Base-by-base conservation (phyloP, 345 rosid genomes). In the Balakata baccata region DNA sequence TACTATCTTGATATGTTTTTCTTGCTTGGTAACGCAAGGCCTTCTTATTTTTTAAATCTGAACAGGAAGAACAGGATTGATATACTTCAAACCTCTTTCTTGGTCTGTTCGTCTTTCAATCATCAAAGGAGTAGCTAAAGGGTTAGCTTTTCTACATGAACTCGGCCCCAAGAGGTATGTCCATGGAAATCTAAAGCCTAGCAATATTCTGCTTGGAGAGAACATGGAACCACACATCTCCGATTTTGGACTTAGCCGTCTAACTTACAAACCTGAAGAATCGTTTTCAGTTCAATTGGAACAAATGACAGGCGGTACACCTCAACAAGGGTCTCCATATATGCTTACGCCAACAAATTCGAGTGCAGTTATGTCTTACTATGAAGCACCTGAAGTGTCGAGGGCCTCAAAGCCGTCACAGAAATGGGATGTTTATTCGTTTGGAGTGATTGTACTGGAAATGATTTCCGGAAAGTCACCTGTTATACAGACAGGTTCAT, bases 391-490 rank as follows among this genome's bases (percentile, higher is more conserved):
- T 11, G 79, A 80, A 74, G 73, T 68, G 13, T 41, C 73, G 4
- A 71, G 63, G 72, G 17, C 49, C 22, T 25, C 69, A 14, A 80
- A 61, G 37, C 82, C 82, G 7, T 75, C 79, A 23, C 82, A 80
- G 70, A 80, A 80, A 37, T 79, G 82, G 82, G 82, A 80, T 56
- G 79, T 75, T 20, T 80, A 80, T 75, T 75, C 82, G 41, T 80
- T 58, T n/a, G 79, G 82, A 18, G 70, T 75, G 37, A 71, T 80
- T 22, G 41, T 71, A 49, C 64, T 75, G 43, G 82, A 80, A 66
- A 71, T 71, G 39, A 68, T 80, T 22, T 70, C 82, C 25, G 79
- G 82, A 22, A 75, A 72, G 60, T 71, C 79, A 8, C 73, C 82
- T 9, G 23, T 18, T 22, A 50, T 58, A 49, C 75, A 49, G 70